These are phyloP conservation scores for Rhodosporidiobolus odoratus DNA, from an alignment of 768 basidiomycete genomes.

Conservation along the genomic window DNA sequence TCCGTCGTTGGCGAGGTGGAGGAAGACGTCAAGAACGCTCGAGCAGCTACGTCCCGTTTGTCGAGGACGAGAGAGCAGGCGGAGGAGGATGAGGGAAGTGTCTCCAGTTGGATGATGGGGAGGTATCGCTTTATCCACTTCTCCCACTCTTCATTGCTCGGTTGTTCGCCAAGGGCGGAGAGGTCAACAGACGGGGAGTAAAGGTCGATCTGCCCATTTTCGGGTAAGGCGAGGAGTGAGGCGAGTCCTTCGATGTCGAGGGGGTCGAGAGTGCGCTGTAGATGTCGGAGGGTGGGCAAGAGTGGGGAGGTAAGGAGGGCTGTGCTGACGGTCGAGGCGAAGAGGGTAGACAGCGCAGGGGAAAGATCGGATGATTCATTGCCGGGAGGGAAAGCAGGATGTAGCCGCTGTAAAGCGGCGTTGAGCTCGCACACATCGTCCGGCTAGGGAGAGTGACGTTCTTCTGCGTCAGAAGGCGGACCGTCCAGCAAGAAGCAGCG, in stretches of 20 bases:
- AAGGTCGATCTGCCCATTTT: not conserved
- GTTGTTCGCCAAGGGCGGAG: constrained; percentile 49
- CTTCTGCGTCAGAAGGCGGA: not conserved
- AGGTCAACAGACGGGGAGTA: not conserved
- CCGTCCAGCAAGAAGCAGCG: not conserved
- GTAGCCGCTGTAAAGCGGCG: not conserved
- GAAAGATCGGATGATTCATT: constrained; percentile 45
- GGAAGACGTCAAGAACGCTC: too few species aligned
- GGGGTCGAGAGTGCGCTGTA: constrained; percentile 72
- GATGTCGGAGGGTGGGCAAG: constrained; percentile 54
- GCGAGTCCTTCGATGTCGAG: constrained; percentile 78
- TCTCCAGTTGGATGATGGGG: too few species aligned
- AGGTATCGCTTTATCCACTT: constrained; percentile 59
- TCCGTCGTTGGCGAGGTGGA: too few species aligned
- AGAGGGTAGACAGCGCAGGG: constrained; percentile 47
- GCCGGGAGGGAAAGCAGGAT: not conserved
- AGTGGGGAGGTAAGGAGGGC: constrained; percentile 55
- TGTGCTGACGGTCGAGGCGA: constrained; percentile 42
- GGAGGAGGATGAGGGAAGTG: not conserved
- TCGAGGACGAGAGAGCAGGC: constrained; percentile 10
- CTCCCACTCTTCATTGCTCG: constrained; percentile 62
- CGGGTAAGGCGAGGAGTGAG: constrained; percentile 37
- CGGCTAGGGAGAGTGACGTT: not conserved
- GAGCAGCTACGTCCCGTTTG: not conserved
- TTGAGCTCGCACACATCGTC: not conserved